Evolutionary conservation across 768 basidiomycete genomes (phyloP).

Genomic region (Auricularia sp.): DNA sequence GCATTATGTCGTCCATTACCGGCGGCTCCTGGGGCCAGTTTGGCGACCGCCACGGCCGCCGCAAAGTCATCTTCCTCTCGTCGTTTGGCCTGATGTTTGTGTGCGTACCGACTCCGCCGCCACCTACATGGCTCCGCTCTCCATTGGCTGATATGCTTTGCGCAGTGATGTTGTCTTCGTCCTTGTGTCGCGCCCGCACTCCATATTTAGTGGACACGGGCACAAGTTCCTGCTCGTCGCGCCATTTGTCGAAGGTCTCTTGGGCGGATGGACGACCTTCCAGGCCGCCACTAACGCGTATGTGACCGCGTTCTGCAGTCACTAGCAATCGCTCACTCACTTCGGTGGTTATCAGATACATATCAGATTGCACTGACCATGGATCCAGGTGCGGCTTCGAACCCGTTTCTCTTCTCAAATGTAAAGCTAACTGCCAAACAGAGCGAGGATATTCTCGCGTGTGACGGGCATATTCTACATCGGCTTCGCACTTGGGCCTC

Average conservation of each 20-base stretch:
- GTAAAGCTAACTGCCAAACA: not conserved
- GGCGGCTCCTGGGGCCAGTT: conserved; percentile 83
- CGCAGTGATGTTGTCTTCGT: conserved; percentile 68
- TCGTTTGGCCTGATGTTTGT: conserved; percentile 62
- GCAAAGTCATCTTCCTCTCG: conserved; percentile 56
- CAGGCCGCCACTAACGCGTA: conserved; percentile 50
- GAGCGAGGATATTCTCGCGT: conserved; percentile 46
- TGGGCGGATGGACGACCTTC: conserved; percentile 67
- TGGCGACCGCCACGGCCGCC: conserved; percentile 68
- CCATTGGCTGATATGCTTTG: conserved; percentile 4
- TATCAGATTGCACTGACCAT: conserved; percentile 70
- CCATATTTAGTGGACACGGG: conserved; percentile 49
- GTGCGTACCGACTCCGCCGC: conserved; percentile 33
- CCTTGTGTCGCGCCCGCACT: conserved; percentile 60
- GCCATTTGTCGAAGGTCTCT: conserved; percentile 67
- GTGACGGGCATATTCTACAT: conserved; percentile 68
- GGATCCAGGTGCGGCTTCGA: conserved; percentile 38
- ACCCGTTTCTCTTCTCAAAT: not conserved
- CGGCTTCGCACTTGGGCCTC: conserved; percentile 71
- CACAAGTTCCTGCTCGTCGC: conserved; percentile 69
- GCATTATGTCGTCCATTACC: conserved; percentile 66
- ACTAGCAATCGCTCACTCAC: conserved; percentile 13
- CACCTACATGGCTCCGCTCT: conserved; percentile 20
- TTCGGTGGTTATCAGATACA: conserved; percentile 25
- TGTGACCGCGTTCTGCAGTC: not conserved